Percentiles rank a stretch among this genome's conserved stretches.
phyloP scores from a whole-genome alignment of 2,329 filamentous ascomycete genomes.

The Talaromyces verruculosus region DNA sequence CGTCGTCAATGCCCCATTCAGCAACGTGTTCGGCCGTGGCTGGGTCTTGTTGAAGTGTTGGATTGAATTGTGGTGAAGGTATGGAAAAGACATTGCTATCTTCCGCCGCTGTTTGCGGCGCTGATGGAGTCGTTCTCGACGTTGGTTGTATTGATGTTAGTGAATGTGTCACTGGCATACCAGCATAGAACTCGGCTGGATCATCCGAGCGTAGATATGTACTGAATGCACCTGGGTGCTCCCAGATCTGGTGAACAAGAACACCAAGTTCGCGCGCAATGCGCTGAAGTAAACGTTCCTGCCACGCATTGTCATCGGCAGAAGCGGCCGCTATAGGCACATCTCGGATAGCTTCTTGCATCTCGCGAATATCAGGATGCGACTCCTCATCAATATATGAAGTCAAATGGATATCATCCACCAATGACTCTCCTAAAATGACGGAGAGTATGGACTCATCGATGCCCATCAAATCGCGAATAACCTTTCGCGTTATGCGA shows the following conservation, averaged over 20 bases:
- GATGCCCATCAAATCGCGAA: constrained; percentile 85
- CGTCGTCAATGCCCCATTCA: constrained; percentile 67
- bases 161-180: constrained; percentile 57
- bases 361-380: constrained; percentile 32
- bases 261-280: constrained; percentile 84
- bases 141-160: constrained; percentile 23
- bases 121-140: background rate
- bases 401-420: constrained; percentile 42
- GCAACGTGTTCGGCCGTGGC: constrained; percentile 52
- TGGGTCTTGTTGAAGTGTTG: constrained; percentile 32
- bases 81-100: constrained; percentile 46
- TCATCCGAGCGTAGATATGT: constrained; percentile 61
- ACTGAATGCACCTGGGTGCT: constrained; percentile 84
- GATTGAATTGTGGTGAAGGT: constrained; percentile 40
- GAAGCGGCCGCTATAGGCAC: constrained; percentile 26
- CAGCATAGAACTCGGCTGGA: constrained; percentile 62
- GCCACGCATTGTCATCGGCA: constrained; percentile 36
- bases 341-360: constrained; percentile 37
- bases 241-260: constrained; percentile 77
- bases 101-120: constrained; percentile 25
- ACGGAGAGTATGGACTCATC: constrained; percentile 82
- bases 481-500: constrained; percentile 78
- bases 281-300: constrained; percentile 74
- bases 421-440: constrained; percentile 78
- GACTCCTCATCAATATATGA: constrained; percentile 24